Evolutionary conservation across 1,139 yeast species (phyloP), one percentile per base, ranked within the genome.

Genomic region (Debaryomyces sp.): DNA sequence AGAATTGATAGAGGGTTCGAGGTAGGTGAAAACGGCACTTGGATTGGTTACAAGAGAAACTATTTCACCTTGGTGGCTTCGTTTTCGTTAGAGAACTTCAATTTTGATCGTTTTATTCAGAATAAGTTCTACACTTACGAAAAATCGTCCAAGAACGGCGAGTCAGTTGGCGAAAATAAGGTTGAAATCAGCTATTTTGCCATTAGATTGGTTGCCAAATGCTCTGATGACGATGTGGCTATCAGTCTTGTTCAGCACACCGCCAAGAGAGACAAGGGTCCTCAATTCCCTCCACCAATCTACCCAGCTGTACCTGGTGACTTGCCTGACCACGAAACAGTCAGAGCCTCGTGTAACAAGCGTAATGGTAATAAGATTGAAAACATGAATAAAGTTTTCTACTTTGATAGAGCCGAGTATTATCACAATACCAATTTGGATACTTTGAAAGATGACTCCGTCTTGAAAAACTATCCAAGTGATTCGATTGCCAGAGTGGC

Each of bases 221-320:
- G 84, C 56, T 74, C 77, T 15, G 87, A 83, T 49, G 84, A 81
- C 45, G 75, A 69, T 35, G 70, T 73, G 4, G 68, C 73, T 15
- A 78, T 83, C 26, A 69, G 70, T 30, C 70, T 85, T 53, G 75
- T 85, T 23, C 89, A 85, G 55, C 89, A 84, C 55, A 85, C 90
- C 0, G 85, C 89, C 1, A 85, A 85, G 62, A 68, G 90, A 55
- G 89, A 85, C 57, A 81, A 81, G 58, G 90, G 89, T 0, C 89
- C 89, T 0, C 89, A 84, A 61, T 75, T 78, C 53, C 68, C 80
- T 5, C 88, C 89, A 0, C 84, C 84, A 26, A 70, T 79, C 8
- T 78, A 75, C 54, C 84, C 87, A 2, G 76, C 82, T 2, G 77
- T 84, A 10, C 86, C 87, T 1, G 82, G 87, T 0, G 71, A 68